Evolutionary conservation across 2,329 filamentous ascomycete species (phyloP).

Genomic region (Nemania sp.): DNA sequence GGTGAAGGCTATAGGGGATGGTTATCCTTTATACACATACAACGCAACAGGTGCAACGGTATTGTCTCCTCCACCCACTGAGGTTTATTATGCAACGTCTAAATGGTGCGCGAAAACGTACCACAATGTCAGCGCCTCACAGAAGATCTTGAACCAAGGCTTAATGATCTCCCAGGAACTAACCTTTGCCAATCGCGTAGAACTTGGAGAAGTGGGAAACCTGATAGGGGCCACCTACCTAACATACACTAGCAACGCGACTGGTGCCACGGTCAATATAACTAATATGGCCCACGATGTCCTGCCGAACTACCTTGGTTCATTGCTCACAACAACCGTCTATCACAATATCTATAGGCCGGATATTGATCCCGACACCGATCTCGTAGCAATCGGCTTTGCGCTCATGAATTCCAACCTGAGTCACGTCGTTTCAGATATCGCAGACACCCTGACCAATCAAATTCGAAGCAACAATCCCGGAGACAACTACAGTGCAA

Average conservation of each 20-base stretch:
- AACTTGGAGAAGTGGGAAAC: conserved; percentile 3
- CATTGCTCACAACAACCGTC: conserved; percentile 22
- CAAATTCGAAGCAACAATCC: conserved; percentile 32
- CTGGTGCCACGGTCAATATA: conserved; percentile 28
- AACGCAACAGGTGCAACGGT: background rate
- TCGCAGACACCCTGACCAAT: conserved; percentile 35
- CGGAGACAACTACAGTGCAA: conserved; percentile 39
- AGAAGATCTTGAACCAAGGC: conserved; percentile 11
- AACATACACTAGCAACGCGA: conserved; percentile 20
- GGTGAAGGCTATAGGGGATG: conserved; percentile 26
- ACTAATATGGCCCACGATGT: background rate
- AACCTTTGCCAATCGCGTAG: background rate
- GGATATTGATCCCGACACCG: background rate
- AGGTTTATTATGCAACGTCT: conserved; percentile 30
- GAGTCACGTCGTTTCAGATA: conserved; percentile 20
- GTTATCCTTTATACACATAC: background rate
- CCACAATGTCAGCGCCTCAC: conserved; percentile 28
- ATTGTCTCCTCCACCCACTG: conserved; percentile 20
- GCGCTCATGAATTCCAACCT: conserved; percentile 32
- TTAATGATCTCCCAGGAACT: conserved; percentile 12
- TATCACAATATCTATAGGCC: conserved; percentile 19
- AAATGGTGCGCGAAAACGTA: conserved; percentile 35
- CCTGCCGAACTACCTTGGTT: conserved; percentile 23
- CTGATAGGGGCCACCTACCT: conserved; percentile 12
- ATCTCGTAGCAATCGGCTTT: conserved; percentile 9